Base-by-base conservation (phyloP, 2,329 filamentous ascomycete genomes). In the Clonostachys byssicola region DNA sequence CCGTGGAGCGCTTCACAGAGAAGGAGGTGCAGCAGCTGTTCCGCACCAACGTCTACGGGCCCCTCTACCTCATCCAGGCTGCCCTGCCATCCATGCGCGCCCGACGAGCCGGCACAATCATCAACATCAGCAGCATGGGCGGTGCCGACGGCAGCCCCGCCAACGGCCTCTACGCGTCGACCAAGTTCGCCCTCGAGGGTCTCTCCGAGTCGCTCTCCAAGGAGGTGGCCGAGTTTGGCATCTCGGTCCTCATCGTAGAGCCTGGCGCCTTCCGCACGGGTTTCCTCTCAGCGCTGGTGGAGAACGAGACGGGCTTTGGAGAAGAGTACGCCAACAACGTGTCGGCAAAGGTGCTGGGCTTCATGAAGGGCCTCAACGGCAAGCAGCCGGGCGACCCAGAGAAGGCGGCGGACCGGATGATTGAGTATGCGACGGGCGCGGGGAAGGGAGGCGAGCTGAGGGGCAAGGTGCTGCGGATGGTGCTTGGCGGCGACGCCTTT, bases 191-290 rank as follows among this genome's bases (percentile, higher is more conserved):
- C 3, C 55, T 70, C 18, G 66, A 68, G 42, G 68, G 62, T 5
- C 52, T 75, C 18, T 64, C 65, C 16, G 72, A 78, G 52, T 57
- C 64, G 0, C 56, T 78, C 46, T 59, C 62, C 2, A 56, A 52
- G 5, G 75, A 79, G 53, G 60, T 74, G 2, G 66, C 60, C 12
- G 65, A 68, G 3, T 66, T 76, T 13, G 66, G 65, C 13, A 71
- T 79, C 47, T 45, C 58, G 12, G 70, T 71, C 14, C 64, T 70
- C 5, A 60, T 73, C 12, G 61, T 78, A 17, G 74, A 78, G 54
- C 74, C 72, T 1, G 75, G 76, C 3, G 70, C 67, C 38, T 79
- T 77, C 51, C 64, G 74, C 4, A 78, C 75, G 12, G 68, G 69
- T n/a, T 71, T 77, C 46, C 57, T 76, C 18, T 48, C 49, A 39